Evolutionary conservation across 192 early-diverging fungal genomes (phyloP).

Genomic region (Lobulomyces angularis): DNA sequence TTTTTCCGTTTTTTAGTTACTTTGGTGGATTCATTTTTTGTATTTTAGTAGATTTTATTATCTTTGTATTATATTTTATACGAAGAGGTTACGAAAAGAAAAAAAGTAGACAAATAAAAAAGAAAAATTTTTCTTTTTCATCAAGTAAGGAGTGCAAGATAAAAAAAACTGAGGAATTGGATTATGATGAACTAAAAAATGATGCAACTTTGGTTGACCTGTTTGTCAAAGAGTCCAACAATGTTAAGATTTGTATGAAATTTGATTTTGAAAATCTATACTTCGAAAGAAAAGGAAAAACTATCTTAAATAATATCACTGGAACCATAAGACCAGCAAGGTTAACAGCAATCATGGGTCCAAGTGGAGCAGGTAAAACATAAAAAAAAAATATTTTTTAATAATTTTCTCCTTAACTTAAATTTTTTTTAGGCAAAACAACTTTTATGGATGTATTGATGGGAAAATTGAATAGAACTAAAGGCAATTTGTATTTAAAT

Average conservation of each 20-base stretch:
- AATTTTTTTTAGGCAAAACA: conserved; percentile 36
- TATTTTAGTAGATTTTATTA: conserved; percentile 8
- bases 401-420: background rate
- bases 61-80: background rate
- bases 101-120: background rate
- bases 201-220: conserved; percentile 9
- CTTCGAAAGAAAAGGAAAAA: conserved; percentile 27
- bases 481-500: conserved; percentile 19
- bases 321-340: conserved; percentile 64
- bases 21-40: conserved; percentile 18
- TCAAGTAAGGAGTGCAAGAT: background rate
- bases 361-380: conserved; percentile 77
- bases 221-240: background rate
- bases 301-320: conserved; percentile 53
- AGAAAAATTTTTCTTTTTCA: conserved; percentile 9
- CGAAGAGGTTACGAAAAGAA: background rate
- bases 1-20: too few relatives aligned
- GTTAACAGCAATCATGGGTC: conserved; percentile 81
- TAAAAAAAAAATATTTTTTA: background rate
- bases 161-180: conserved; percentile 1
- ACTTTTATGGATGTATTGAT: conserved; percentile 25
- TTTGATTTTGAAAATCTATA: conserved; percentile 25
- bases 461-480: conserved; percentile 18
- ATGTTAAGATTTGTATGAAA: conserved; percentile 18
- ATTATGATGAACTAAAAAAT: conserved; percentile 10